Conservation (phyloP, 148 eudicot genomes). For the Silene conica region DNA sequence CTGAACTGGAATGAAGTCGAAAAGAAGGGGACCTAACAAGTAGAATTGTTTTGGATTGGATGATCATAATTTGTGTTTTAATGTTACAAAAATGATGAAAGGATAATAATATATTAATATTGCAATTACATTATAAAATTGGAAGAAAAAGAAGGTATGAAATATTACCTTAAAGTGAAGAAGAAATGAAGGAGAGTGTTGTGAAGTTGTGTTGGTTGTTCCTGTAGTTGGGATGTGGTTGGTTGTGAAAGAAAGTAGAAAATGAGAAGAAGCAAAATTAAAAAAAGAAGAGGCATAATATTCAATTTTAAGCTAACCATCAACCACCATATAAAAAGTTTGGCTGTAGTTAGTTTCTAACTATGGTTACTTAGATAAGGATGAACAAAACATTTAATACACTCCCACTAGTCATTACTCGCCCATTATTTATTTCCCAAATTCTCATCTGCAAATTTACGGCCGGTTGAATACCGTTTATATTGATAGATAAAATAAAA, state of each 20-base stretch:
- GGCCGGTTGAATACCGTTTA: too few species aligned
- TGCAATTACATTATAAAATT: background rate
- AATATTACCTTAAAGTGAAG: background rate
- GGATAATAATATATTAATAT: background rate
- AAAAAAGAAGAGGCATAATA: slow-evolving; percentile 1
- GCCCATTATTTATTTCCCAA: too few species aligned
- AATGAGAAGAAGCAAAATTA: too few species aligned
- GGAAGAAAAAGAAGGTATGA: too few species aligned
- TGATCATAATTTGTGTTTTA: too few species aligned
- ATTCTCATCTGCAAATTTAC: too few species aligned
- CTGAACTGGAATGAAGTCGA: too few species aligned
- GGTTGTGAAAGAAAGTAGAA: background rate
- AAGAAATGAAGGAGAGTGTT: background rate
- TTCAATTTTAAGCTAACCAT: slow-evolving; percentile 13
- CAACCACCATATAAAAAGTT: background rate
- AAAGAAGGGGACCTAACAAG: background rate
- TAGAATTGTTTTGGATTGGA: too few species aligned
- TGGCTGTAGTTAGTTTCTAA: slow-evolving; percentile 3
- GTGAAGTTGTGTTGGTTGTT: too few species aligned
- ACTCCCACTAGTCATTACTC: background rate
- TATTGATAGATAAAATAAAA: too few species aligned
- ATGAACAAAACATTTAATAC: slow-evolving; percentile 1
- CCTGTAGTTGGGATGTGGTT: background rate
- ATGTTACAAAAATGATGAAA: too few species aligned
- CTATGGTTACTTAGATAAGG: slow-evolving; percentile 9